A percentile compares a stretch with the other conserved stretches of the same genome.
These are phyloP conservation scores for Phalaenopsis hybrid DNA, from an alignment of 116 monocot genomes.

Conservation along the genomic window DNA sequence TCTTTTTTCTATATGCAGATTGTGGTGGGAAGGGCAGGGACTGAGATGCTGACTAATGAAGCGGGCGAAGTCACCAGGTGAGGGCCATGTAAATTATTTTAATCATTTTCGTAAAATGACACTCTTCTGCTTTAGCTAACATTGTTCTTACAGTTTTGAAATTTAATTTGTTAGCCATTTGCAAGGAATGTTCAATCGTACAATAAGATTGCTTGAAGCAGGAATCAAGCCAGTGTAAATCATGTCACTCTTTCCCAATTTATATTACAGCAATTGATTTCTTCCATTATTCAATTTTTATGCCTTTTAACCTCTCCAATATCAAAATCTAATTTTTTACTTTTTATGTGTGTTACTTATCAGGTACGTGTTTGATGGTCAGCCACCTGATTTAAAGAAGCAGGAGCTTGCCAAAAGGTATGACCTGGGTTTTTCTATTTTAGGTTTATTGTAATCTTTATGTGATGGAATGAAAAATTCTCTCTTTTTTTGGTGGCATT, in stretches of 20 bases:
- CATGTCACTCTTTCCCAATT: neutral
- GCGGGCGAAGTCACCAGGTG: slow-evolving; percentile 98
- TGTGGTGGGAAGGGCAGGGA: slow-evolving; percentile 87
- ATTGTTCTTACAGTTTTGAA: neutral
- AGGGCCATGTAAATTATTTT: neutral
- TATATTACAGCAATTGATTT: neutral
- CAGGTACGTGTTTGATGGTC: slow-evolving; percentile 97
- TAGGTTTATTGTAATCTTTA: neutral
- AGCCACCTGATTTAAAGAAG: slow-evolving; percentile 95
- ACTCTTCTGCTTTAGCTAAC: neutral
- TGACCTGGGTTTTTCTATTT: neutral
- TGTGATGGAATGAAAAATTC: neutral
- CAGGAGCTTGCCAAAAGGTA: slow-evolving; percentile 95
- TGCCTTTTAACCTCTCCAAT: neutral
- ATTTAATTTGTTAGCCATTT: slow-evolving; percentile 62
- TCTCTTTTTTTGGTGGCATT: too few relatives aligned
- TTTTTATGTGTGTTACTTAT: slow-evolving; percentile 1
- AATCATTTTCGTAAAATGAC: neutral
- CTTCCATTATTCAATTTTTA: neutral
- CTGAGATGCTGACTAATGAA: slow-evolving; percentile 87
- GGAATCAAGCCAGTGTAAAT: slow-evolving; percentile 96
- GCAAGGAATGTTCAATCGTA: slow-evolving; percentile 95
- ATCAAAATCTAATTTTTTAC: neutral
- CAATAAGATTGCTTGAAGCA: slow-evolving; percentile 89
- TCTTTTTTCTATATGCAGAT: slow-evolving; percentile 40